These are phyloP conservation scores for Salix brachista DNA, from an alignment of 345 rosid species.

Conservation along the genomic window DNA sequence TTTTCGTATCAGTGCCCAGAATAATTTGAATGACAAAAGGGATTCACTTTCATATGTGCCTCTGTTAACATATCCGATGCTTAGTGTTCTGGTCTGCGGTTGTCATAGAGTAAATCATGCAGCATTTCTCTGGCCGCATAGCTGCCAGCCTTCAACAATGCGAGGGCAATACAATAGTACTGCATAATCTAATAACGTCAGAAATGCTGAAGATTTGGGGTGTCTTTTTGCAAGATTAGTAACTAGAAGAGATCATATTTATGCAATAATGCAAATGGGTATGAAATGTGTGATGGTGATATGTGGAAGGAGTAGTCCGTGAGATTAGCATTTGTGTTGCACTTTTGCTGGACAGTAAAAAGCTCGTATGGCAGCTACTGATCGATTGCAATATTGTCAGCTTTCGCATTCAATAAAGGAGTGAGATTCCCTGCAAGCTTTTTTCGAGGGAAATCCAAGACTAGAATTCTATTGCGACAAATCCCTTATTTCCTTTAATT, in stretches of 20 bases:
- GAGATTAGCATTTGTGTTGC: conserved; percentile 1
- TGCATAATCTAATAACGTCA: neutral
- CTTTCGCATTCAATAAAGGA: conserved; percentile 5
- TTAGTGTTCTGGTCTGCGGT: conserved; percentile 9
- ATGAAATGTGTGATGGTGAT: neutral
- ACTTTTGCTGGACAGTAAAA: neutral
- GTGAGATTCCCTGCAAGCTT: conserved; percentile 1
- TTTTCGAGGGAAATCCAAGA: neutral
- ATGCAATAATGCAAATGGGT: neutral
- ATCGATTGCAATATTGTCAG: conserved; percentile 2
- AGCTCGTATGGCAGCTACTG: neutral
- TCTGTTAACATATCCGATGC: neutral
- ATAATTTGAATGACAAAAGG: neutral
- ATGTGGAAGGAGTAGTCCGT: neutral
- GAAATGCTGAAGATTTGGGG: neutral
- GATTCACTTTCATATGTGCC: neutral
- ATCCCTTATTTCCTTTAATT: neutral
- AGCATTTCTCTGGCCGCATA: neutral
- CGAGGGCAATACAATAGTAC: neutral
- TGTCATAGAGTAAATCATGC: neutral
- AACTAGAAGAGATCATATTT: neutral
- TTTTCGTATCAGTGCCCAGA: conserved; percentile 1
- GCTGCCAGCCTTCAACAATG: neutral
- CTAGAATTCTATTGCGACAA: neutral
- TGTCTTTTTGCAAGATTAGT: neutral